Base-by-base conservation (phyloP, 352 stramenopile species). In the Blastocystis sp. region DNA sequence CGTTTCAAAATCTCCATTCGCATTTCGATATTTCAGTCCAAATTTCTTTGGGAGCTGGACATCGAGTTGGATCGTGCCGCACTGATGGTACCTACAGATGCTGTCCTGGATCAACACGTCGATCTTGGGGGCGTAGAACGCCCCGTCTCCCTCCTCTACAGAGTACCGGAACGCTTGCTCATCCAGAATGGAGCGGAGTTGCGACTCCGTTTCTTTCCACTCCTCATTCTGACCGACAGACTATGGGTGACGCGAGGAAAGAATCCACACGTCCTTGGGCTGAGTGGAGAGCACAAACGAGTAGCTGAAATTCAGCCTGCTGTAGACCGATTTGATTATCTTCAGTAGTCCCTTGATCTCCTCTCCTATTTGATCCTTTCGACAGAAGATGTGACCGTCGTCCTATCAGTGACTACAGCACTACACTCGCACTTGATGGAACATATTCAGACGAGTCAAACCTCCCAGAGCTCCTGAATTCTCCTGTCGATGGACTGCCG, bases 111-210 rank as follows among this genome's bases (percentile, higher is more conserved):
- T 79, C 54, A 79, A 30, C 26, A 89, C 98, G 93, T 99, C 97
- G 92, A 99, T 98, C 93, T 99, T 99, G 13, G 97, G 97, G 39
- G 96, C 97, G 92, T 99, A 99, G 92, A 99, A 99, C 45, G 97
- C 97, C 88, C 97, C 97, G 91, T 99, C 97, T 64, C 96, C 97
- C 39, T 65, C 73, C 39, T 85, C 73, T 7, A 85, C 73, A 26
- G 73, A 66, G 56, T 85, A 85, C 37, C 47, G 20, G 24, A 85
- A 41, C 2, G 24, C 50, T 0, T 37, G 45, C 9, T 24, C 20
- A 16, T 69, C 53, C 53, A 85, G 53, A 69, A 85, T 85, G 90
- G 93, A 92, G 18, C 93, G 93, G 39, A 99, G 92, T 9, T 92
- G 90, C 1, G 90, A 85, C 78, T 96, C 94, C 1, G 94, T 94